Evolutionary conservation across 495 filamentous ascomycete genomes (phyloP).

Genomic region (Podospora pseudocomata): DNA sequence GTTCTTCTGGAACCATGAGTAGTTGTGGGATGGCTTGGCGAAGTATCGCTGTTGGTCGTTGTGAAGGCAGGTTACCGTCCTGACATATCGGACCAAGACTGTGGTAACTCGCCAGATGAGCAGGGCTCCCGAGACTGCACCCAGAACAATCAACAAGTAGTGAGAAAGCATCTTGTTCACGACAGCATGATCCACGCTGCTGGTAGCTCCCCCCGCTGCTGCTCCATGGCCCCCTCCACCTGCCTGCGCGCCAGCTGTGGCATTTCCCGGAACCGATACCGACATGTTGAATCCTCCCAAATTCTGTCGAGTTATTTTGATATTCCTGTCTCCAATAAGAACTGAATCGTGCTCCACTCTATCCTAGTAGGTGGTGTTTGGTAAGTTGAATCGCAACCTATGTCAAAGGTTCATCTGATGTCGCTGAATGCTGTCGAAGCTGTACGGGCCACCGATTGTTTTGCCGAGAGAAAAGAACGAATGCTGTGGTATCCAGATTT

Average conservation of each 20-base stretch:
- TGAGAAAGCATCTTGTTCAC: conserved; percentile 45
- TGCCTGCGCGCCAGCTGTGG: conserved; percentile 9
- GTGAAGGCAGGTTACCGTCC: conserved; percentile 66
- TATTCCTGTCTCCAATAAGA: background rate
- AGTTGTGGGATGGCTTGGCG: conserved; percentile 40
- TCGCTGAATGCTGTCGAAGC: background rate
- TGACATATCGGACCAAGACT: conserved; percentile 63
- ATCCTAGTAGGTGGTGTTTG: background rate
- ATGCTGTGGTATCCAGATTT: background rate
- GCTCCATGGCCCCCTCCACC: conserved; percentile 10
- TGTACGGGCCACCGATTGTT: background rate
- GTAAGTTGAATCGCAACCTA: background rate
- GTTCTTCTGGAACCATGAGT: conserved; percentile 76
- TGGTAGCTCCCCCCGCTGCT: conserved; percentile 8
- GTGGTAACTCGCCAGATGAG: conserved; percentile 48
- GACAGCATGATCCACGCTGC: conserved; percentile 25
- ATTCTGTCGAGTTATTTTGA: background rate
- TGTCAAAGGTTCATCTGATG: background rate
- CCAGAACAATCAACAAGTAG: conserved; percentile 49
- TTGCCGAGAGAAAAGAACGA: background rate
- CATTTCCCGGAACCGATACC: conserved; percentile 6
- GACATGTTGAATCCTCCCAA: conserved; percentile 10
- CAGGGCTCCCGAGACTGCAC: conserved; percentile 39
- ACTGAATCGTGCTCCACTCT: background rate
- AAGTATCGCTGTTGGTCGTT: conserved; percentile 63